Percentiles rank a stretch among this genome's conserved stretches.
Evolutionary conservation across 192 early-diverging fungal species (phyloP).

Genomic region (Paraglomus occultum): DNA sequence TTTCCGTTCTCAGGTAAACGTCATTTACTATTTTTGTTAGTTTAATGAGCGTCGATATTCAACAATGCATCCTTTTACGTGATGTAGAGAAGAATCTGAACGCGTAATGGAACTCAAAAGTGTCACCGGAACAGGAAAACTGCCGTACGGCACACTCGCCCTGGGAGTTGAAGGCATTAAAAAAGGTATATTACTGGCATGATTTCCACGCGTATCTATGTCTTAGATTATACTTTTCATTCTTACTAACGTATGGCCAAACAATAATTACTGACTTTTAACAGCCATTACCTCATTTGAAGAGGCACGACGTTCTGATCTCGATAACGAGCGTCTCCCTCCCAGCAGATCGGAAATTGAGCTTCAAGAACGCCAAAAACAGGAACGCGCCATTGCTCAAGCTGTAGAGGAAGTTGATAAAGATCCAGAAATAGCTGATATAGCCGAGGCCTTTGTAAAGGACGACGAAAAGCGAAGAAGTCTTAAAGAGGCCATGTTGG

Average conservation of each 20-base stretch:
- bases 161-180: conserved; percentile 92
- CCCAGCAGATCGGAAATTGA: conserved; percentile 56
- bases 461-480: conserved; percentile 31
- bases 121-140: conserved; percentile 74
- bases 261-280: neutral
- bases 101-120: conserved; percentile 91
- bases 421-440: conserved; percentile 17
- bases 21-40: neutral
- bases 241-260: neutral
- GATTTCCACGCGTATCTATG: neutral
- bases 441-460: conserved; percentile 25
- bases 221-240: neutral
- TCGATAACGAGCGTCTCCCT: conserved; percentile 91
- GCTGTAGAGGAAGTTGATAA: conserved; percentile 29
- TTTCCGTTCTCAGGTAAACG: conserved; percentile 72
- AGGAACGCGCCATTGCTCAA: conserved; percentile 34
- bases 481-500: conserved; percentile 8
- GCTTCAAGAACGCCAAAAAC: conserved; percentile 32
- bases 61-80: neutral
- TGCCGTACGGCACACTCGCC: conserved; percentile 86
- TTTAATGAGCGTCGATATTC: neutral
- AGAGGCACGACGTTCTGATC: conserved; percentile 85
- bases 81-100: conserved; percentile 73
- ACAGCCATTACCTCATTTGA: conserved; percentile 89
- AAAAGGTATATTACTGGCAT: conserved; percentile 50